Percentiles rank a stretch among this genome's conserved stretches.
These are phyloP conservation scores for Aplosporella prunicola DNA, from an alignment of 2,329 filamentous ascomycete species.

Conservation along the genomic window DNA sequence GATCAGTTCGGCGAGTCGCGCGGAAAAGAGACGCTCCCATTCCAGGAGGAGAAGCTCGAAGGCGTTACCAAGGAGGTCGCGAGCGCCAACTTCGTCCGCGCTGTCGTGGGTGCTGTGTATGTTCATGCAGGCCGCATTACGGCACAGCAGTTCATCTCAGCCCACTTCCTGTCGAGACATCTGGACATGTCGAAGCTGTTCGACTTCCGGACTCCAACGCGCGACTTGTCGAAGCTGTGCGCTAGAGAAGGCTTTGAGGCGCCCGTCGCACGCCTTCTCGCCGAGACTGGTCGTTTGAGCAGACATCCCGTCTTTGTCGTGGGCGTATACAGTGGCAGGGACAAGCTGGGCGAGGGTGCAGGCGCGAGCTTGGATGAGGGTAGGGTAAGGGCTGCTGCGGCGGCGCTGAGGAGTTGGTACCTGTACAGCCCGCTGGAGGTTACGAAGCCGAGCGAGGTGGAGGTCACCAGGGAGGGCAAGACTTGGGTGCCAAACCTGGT, in stretches of 20 bases:
- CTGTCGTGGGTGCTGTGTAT: conserved; percentile 76
- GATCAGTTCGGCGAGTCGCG: conserved; percentile 71
- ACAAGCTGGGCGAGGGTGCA: conserved; percentile 87
- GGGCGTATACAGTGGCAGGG: conserved; percentile 81
- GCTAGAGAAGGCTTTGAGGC: conserved; percentile 79
- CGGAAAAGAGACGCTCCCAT: neutral
- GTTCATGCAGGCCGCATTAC: conserved; percentile 69
- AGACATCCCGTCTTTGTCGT: conserved; percentile 87
- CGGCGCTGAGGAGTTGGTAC: conserved; percentile 89
- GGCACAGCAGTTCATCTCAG: conserved; percentile 72
- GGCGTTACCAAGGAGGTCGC: conserved; percentile 45
- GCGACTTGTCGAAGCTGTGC: conserved; percentile 76
- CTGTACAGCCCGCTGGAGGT: conserved; percentile 68
- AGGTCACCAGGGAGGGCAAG: conserved; percentile 24
- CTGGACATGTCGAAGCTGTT: conserved; percentile 72
- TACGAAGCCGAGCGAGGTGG: conserved; percentile 43
- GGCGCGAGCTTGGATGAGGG: conserved; percentile 71
- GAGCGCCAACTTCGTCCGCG: conserved; percentile 68
- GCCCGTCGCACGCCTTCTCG: conserved; percentile 77
- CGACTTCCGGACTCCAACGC: conserved; percentile 71
- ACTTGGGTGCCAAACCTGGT: conserved; percentile 47
- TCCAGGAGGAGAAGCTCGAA: conserved; percentile 17
- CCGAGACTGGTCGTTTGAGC: conserved; percentile 79
- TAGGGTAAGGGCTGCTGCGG: conserved; percentile 68
- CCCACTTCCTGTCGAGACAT: conserved; percentile 73